Evolutionary conservation across 2,329 filamentous ascomycete species (phyloP).

Genomic region (Talaromyces marneffei): DNA sequence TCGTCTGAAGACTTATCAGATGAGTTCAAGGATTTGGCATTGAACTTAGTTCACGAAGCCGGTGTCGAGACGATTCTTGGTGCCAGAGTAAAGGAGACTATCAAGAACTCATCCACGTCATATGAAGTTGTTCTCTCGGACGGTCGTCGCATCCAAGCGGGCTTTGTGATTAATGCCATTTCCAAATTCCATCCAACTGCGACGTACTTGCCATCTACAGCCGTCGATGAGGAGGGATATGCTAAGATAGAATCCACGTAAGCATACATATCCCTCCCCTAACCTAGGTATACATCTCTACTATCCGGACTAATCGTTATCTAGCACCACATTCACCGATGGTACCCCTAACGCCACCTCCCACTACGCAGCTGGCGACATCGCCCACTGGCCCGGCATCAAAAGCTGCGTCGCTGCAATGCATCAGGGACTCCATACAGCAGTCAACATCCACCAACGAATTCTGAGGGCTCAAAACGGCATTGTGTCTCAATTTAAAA

Average conservation of each 20-base stretch:
- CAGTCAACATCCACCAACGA: conserved; percentile 59
- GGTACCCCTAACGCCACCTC: conserved; percentile 51
- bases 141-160: conserved; percentile 54
- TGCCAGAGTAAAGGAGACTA: conserved; percentile 48
- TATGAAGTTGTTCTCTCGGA: conserved; percentile 54
- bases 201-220: conserved; percentile 53
- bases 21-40: conserved; percentile 59
- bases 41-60: conserved; percentile 53
- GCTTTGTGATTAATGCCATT: conserved; percentile 64
- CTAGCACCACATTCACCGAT: conserved; percentile 47
- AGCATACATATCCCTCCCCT: not conserved
- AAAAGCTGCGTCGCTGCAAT: conserved; percentile 73
- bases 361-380: conserved; percentile 67
- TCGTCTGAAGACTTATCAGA: conserved; percentile 68
- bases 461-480: conserved; percentile 33
- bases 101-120: conserved; percentile 16
- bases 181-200: conserved; percentile 59
- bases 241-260: conserved; percentile 57
- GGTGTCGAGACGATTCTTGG: conserved; percentile 62
- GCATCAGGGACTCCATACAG: conserved; percentile 63
- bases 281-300: no score
- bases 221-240: conserved; percentile 59
- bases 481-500: conserved; percentile 43
- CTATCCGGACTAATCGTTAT: not conserved
- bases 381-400: conserved; percentile 67